Evolutionary conservation across 2,329 filamentous ascomycete genomes (phyloP).

Genomic region (Pezicula carpinea): DNA sequence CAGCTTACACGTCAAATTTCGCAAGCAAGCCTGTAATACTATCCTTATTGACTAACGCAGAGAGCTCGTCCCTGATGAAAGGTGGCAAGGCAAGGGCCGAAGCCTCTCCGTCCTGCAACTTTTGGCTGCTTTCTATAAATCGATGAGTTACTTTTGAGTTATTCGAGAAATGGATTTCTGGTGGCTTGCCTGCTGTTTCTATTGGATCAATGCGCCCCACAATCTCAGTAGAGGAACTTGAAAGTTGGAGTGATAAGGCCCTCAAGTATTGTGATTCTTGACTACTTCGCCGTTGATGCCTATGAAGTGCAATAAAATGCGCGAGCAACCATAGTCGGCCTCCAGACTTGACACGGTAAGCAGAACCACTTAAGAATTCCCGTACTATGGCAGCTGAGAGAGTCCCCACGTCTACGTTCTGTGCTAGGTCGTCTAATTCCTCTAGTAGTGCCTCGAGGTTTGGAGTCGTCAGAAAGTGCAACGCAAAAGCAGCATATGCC

Average conservation of each 20-base stretch:
- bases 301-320: constrained; percentile 58
- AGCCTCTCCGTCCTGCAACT: constrained; percentile 12
- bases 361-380: constrained; percentile 17
- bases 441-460: constrained; percentile 19
- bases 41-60: constrained; percentile 68
- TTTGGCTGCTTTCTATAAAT: no score
- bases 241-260: constrained; percentile 50
- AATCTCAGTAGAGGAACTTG: constrained; percentile 47
- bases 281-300: constrained; percentile 30
- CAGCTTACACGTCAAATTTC: constrained; percentile 22
- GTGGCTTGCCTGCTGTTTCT: constrained; percentile 15
- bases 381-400: constrained; percentile 23
- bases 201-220: constrained; percentile 39
- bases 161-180: no score
- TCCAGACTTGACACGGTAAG: constrained; percentile 16
- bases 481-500: constrained; percentile 25
- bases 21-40: constrained; percentile 54
- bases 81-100: constrained; percentile 33
- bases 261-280: constrained; percentile 41
- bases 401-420: constrained; percentile 18
- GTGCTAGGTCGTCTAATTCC: constrained; percentile 19
- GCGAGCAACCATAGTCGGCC: constrained; percentile 60
- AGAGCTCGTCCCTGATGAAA: constrained; percentile 62
- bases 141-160: no score
- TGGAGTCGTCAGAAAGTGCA: constrained; percentile 26